Evolutionary conservation across 140 eudicot genomes (phyloP), one percentile per base, ranked within the genome.

Genomic region (Cichorium intybus): DNA sequence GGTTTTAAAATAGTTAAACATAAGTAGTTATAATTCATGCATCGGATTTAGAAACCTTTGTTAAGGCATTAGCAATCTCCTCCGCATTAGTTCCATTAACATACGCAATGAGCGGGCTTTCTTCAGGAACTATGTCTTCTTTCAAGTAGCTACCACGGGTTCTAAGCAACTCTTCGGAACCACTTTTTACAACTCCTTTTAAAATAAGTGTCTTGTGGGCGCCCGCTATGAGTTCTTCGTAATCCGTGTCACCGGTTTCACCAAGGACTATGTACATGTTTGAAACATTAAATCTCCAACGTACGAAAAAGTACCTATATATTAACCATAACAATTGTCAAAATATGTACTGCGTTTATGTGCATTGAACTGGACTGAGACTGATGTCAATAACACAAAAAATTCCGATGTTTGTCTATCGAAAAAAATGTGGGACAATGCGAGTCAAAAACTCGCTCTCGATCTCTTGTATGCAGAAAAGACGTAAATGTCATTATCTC

Each of bases 191-290:
- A 52, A 80, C 76, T 12, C 96, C 97, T 74, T 85, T 87, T 73
- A 90, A 33, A 9, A 90, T 80, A 20, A 90, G 74, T 11, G 97
- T 87, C 79, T 87, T 90, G 61, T 90, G 97, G 4, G 97, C 76
- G 31, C 97, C 97, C 1, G 96, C 59, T 67, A 90, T 87, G 64
- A 87, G 62, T 70, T 90, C 97, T 63, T 90, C 97, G 23, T 84
- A 80, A 78, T 90, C 97, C 0, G 97, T 87, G 77, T 90, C 97
- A 14, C 97, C 97, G 0, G 96, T 84, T 78, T 87, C 95, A 6
- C 96, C 97, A 22, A 90, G 84, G 51, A 90, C 78, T 24, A 90
- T 81, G n/a, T 72, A 87, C 96, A 90, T 87, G 35, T 87, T 90
- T 1, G 97, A 90, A 56, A 90, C 97, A 26, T 90, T 90, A 68